A percentile compares a stretch with the other conserved stretches of the same genome.
Conservation (phyloP, 768 basidiomycete species). For the Leucosporidium creatinivorum region DNA sequence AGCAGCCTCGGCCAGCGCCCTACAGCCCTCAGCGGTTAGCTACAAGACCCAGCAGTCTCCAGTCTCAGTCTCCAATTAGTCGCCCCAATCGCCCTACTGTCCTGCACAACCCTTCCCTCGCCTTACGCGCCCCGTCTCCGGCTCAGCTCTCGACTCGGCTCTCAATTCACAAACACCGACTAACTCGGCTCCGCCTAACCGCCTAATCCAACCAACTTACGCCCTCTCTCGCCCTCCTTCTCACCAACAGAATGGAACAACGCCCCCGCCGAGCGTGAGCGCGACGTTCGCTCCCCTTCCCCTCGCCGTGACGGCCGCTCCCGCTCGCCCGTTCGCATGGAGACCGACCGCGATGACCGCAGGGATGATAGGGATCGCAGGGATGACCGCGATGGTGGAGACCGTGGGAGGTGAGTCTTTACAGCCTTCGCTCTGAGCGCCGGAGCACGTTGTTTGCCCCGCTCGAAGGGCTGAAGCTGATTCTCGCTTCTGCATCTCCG, state of each 20-base stretch:
- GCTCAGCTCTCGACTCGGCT: neutral
- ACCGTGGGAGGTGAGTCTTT: slow-evolving; percentile 18
- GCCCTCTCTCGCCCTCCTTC: neutral
- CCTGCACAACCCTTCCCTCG: neutral
- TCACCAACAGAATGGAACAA: slow-evolving; percentile 14
- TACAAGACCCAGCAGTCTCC: neutral
- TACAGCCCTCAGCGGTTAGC: neutral
- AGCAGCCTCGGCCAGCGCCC: neutral
- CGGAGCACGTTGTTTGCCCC: neutral
- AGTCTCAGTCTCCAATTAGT: neutral
- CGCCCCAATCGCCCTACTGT: neutral
- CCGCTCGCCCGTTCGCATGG: slow-evolving; percentile 26
- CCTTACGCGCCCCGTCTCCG: neutral
- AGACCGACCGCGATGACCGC: slow-evolving; percentile 10
- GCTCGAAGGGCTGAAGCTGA: neutral
- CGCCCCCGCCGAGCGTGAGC: slow-evolving; percentile 3
- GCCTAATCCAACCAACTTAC: neutral
- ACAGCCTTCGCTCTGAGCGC: neutral
- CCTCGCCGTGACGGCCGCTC: slow-evolving; percentile 21
- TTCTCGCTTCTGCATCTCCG: neutral
- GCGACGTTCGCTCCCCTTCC: slow-evolving; percentile 18
- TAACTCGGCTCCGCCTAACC: neutral
- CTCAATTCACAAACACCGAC: neutral
- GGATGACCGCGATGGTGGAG: slow-evolving; percentile 8
- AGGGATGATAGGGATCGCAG: slow-evolving; percentile 1